phyloP scores from a whole-genome alignment of 2,329 filamentous ascomycete genomes.

The Magnaporthales sp. region DNA sequence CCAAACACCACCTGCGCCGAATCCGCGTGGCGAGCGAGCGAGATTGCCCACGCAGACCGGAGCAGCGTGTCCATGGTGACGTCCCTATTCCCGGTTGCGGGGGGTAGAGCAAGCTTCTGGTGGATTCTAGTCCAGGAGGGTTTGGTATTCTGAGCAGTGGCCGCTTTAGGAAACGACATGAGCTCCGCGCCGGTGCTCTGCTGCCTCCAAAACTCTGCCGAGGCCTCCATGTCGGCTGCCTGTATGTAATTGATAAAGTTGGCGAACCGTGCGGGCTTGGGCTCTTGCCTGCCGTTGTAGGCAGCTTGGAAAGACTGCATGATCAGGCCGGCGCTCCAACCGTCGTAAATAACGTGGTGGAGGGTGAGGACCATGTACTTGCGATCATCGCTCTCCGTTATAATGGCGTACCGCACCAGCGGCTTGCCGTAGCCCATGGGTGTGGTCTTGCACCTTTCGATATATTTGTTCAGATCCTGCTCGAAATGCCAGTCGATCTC shows the following conservation, averaged over 20 bases:
- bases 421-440: constrained; percentile 34
- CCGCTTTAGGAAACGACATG: constrained; percentile 44
- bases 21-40: not conserved
- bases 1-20: constrained; percentile 15
- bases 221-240: not conserved
- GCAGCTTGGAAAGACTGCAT: constrained; percentile 30
- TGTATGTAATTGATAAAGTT: not conserved
- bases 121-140: not conserved
- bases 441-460: constrained; percentile 8
- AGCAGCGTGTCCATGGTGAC: constrained; percentile 2
- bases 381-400: constrained; percentile 20
- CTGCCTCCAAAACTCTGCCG: constrained; percentile 45
- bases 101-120: not conserved
- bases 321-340: constrained; percentile 11
- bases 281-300: constrained; percentile 10
- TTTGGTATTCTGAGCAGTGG: constrained; percentile 31
- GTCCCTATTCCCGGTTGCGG: not conserved
- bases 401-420: constrained; percentile 35
- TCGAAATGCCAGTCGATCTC: not conserved
- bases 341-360: constrained; percentile 17
- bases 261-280: not conserved
- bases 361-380: constrained; percentile 13
- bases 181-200: constrained; percentile 33
- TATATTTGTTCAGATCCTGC: not conserved
- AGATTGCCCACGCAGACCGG: not conserved